Conservation (phyloP, 352 stramenopile genomes). For the Globisporangium nunn region DNA sequence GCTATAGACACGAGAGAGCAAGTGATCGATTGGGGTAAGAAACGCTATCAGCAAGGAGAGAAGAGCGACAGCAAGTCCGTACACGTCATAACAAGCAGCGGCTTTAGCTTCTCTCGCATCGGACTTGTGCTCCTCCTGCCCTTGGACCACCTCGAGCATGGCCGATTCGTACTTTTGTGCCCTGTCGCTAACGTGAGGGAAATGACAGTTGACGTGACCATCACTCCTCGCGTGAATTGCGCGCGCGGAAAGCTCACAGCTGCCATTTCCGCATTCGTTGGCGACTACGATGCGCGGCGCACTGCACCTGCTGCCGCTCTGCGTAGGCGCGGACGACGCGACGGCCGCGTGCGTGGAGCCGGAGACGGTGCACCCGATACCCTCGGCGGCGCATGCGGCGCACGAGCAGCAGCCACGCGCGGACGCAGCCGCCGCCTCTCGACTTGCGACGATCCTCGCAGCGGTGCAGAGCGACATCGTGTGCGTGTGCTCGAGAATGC, state of each 20-base stretch:
- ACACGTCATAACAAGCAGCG: not conserved
- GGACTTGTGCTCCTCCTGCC: no score
- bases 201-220: slow-evolving; percentile 7
- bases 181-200: not conserved
- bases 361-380: slow-evolving; percentile 7
- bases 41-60: not conserved
- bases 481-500: slow-evolving; percentile 15
- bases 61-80: not conserved
- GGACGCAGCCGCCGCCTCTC: slow-evolving; percentile 10
- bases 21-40: not conserved
- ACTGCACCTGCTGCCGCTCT: slow-evolving; percentile 51
- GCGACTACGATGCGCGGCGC: slow-evolving; percentile 36
- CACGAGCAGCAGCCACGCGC: not conserved
- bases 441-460: slow-evolving; percentile 32
- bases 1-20: slow-evolving; percentile 3
- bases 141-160: no score
- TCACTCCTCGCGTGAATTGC: slow-evolving; percentile 11
- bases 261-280: slow-evolving; percentile 3
- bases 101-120: not conserved
- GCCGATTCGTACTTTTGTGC: not conserved
- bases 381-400: not conserved
- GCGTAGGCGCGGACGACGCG: slow-evolving; percentile 23
- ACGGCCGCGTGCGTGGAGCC: slow-evolving; percentile 14
- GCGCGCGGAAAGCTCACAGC: slow-evolving; percentile 5
- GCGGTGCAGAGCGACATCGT: slow-evolving; percentile 24